These are phyloP conservation scores for Escovopsis sp. DNA, from an alignment of 2,329 filamentous ascomycete genomes.

Conservation along the genomic window DNA sequence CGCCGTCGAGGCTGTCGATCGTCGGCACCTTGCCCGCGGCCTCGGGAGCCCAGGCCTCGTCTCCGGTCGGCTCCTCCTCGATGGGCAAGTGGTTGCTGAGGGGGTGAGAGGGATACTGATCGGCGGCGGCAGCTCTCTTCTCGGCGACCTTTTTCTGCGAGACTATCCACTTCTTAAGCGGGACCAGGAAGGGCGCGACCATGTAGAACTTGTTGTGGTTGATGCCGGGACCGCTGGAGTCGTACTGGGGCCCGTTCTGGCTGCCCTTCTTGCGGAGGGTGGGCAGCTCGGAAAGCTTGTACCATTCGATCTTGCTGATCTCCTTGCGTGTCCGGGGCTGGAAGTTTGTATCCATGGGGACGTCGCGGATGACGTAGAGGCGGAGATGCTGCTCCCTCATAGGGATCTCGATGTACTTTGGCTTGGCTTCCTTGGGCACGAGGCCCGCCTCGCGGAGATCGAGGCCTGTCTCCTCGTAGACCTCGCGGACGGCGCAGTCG, in stretches of 20 bases:
- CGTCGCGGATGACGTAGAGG: slow-evolving; percentile 79
- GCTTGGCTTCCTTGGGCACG: slow-evolving; percentile 53
- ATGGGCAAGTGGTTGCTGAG: slow-evolving; percentile 24
- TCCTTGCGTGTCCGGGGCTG: slow-evolving; percentile 88
- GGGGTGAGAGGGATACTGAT: slow-evolving; percentile 20
- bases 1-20: slow-evolving; percentile 34
- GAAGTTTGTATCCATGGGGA: slow-evolving; percentile 77
- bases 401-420: slow-evolving; percentile 75
- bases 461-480: slow-evolving; percentile 91
- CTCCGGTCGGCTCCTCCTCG: slow-evolving; percentile 47
- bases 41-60: slow-evolving; percentile 35
- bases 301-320: slow-evolving; percentile 96
- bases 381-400: slow-evolving; percentile 90
- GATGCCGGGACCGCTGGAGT: slow-evolving; percentile 33
- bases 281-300: slow-evolving; percentile 75
- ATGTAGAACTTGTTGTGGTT: slow-evolving; percentile 91
- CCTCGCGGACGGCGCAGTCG: slow-evolving; percentile 85
- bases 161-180: slow-evolving; percentile 80
- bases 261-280: slow-evolving; percentile 58
- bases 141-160: slow-evolving; percentile 64
- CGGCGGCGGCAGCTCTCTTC: slow-evolving; percentile 24
- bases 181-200: slow-evolving; percentile 83
- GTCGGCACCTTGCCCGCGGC: slow-evolving; percentile 20
- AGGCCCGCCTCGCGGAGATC: slow-evolving; percentile 65
- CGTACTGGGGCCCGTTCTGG: slow-evolving; percentile 33